Percentiles rank a stretch among this genome's conserved stretches.
Evolutionary conservation across 2,329 filamentous ascomycete genomes (phyloP).

Genomic region (Colletotrichum liriopes): DNA sequence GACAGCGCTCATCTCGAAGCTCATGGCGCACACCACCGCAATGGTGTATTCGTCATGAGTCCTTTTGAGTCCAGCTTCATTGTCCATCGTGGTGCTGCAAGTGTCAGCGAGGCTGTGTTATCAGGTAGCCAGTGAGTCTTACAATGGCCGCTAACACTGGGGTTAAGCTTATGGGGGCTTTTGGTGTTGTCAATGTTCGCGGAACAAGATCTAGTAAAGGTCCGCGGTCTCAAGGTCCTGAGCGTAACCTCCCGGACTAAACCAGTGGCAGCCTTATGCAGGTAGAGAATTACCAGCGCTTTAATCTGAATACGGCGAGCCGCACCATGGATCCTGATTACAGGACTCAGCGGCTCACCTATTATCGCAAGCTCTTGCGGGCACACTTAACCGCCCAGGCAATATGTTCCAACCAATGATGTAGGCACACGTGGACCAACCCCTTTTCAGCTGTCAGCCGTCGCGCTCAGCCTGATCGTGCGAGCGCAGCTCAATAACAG

Average conservation of each 20-base stretch:
- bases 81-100: background rate
- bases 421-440: background rate
- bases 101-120: background rate
- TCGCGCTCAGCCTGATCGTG: background rate
- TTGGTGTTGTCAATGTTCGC: background rate
- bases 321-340: background rate
- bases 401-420: background rate
- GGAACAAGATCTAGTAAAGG: background rate
- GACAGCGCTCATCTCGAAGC: conserved; percentile 49
- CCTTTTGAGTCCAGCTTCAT: background rate
- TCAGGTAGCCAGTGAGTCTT: background rate
- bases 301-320: no score
- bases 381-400: background rate
- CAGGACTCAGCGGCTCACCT: background rate
- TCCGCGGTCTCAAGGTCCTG: no score
- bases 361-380: background rate
- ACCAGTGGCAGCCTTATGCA: background rate
- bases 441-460: background rate
- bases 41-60: conserved; percentile 48
- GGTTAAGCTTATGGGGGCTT: background rate
- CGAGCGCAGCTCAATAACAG: background rate
- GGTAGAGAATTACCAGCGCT: background rate
- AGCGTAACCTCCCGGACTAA: background rate
- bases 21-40: conserved; percentile 47
- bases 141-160: no score